phyloP scores from a whole-genome alignment of 2,329 filamentous ascomycete genomes.

The Alternaria gansuensis region DNA sequence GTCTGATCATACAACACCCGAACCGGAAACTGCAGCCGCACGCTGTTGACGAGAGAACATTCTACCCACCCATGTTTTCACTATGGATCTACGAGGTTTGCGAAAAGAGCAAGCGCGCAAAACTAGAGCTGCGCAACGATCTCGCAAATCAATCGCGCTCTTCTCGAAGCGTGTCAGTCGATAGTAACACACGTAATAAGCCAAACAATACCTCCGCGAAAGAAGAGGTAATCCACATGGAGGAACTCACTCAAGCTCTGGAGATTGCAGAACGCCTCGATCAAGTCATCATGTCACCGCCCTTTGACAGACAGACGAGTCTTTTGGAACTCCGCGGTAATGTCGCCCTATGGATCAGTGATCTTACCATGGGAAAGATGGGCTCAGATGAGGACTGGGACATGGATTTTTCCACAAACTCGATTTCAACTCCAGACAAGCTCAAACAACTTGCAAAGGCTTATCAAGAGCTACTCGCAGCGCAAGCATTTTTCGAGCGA shows the following conservation, averaged over 20 bases:
- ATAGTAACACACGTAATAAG: conserved; percentile 14
- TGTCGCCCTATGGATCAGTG: conserved; percentile 76
- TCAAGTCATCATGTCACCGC: conserved; percentile 71
- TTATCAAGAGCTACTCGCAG: conserved; percentile 35
- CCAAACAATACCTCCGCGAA: conserved; percentile 19
- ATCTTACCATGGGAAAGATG: conserved; percentile 63
- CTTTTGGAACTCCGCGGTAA: conserved; percentile 77
- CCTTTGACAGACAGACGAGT: conserved; percentile 72
- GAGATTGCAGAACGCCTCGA: conserved; percentile 76
- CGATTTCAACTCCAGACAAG: conserved; percentile 18
- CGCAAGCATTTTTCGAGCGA: conserved; percentile 34
- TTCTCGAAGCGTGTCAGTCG: conserved; percentile 27
- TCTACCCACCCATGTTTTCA: conserved; percentile 82
- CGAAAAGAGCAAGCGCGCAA: conserved; percentile 62
- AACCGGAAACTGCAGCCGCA: conserved; percentile 71
- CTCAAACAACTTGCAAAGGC: conserved; percentile 27
- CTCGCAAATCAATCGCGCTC: conserved; percentile 12
- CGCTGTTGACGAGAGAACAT: conserved; percentile 72
- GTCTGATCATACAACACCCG: conserved; percentile 75
- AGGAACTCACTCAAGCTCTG: conserved; percentile 67
- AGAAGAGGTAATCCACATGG: conserved; percentile 54
- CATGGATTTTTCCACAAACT: conserved; percentile 14
- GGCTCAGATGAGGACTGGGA: conserved; percentile 30
- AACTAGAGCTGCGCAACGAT: conserved; percentile 31
- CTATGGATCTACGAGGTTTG: conserved; percentile 81